A percentile compares a stretch with the other conserved stretches of the same genome.
phyloP scores from a whole-genome alignment of 2,329 filamentous ascomycete genomes.

The Neofusicoccum laricinum region DNA sequence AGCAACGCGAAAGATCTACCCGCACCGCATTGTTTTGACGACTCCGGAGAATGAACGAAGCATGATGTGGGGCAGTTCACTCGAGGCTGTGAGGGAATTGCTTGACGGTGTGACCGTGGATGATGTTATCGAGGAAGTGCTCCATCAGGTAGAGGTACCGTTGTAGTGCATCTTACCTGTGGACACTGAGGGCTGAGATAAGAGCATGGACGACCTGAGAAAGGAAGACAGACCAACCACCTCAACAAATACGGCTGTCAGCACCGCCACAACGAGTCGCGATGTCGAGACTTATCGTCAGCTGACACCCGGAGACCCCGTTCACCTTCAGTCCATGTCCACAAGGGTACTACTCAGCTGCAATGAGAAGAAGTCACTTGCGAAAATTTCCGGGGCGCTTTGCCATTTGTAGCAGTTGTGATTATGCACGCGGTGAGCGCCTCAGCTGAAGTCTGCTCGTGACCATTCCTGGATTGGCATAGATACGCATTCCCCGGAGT shows the following conservation, averaged over 20 bases:
- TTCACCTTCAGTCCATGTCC: neutral
- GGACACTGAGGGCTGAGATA: neutral
- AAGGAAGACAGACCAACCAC: neutral
- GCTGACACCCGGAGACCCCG: neutral
- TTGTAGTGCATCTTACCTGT: conserved; percentile 32
- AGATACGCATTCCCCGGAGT: neutral
- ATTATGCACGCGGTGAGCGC: neutral
- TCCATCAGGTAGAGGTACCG: conserved; percentile 56
- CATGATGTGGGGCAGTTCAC: conserved; percentile 86
- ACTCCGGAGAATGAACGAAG: conserved; percentile 73
- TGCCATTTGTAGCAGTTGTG: neutral
- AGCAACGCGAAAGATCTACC: conserved; percentile 81
- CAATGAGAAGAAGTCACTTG: neutral
- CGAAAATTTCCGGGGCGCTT: neutral
- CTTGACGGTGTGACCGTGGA: conserved; percentile 59
- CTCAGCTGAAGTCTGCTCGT: conserved; percentile 5
- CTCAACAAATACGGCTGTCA: neutral
- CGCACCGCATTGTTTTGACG: conserved; percentile 75
- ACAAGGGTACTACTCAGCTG: neutral
- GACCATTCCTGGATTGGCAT: conserved; percentile 8
- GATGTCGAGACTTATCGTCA: neutral
- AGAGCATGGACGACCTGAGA: neutral
- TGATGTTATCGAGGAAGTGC: conserved; percentile 57
- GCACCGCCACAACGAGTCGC: neutral
- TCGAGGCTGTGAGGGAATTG: conserved; percentile 64